These are phyloP conservation scores for Funneliformis mosseae DNA, from an alignment of 192 early-diverging fungal species.

Conservation along the genomic window DNA sequence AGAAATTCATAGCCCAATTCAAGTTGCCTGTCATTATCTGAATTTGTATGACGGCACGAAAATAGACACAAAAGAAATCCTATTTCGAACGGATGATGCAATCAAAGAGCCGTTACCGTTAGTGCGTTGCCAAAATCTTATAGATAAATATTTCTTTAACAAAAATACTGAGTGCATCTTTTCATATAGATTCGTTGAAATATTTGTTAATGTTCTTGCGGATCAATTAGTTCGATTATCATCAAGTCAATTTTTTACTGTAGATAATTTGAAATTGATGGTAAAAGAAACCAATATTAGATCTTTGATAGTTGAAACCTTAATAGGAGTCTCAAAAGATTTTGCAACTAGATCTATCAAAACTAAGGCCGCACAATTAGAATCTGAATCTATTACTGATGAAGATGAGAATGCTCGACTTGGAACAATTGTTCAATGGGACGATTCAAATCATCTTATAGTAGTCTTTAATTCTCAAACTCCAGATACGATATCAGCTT, in stretches of 20 bases:
- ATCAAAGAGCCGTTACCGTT: neutral
- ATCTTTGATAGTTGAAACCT: neutral
- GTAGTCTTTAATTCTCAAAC: conserved; percentile 8
- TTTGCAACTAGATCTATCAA: neutral
- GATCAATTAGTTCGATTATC: conserved; percentile 22
- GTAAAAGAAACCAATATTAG: neutral
- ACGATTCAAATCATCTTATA: neutral
- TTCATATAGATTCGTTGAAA: neutral
- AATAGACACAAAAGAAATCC: conserved; percentile 20
- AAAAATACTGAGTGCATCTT: no score
- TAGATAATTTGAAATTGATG: conserved; percentile 5
- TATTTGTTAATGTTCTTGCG: no score
- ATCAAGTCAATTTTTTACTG: neutral
- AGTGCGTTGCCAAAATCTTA: conserved; percentile 12
- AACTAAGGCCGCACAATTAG: neutral
- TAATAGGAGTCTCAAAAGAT: conserved; percentile 14
- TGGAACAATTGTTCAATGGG: neutral
- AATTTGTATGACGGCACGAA: neutral
- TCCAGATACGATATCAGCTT: neutral
- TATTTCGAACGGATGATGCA: neutral
- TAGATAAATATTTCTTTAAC: neutral
- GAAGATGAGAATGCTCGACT: neutral
- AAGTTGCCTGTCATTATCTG: conserved; percentile 30
- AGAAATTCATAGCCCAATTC: conserved; percentile 26
- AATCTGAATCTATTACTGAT: neutral